Base-by-base conservation (phyloP, 2,329 filamentous ascomycete species). In the Exophiala mesophila region DNA sequence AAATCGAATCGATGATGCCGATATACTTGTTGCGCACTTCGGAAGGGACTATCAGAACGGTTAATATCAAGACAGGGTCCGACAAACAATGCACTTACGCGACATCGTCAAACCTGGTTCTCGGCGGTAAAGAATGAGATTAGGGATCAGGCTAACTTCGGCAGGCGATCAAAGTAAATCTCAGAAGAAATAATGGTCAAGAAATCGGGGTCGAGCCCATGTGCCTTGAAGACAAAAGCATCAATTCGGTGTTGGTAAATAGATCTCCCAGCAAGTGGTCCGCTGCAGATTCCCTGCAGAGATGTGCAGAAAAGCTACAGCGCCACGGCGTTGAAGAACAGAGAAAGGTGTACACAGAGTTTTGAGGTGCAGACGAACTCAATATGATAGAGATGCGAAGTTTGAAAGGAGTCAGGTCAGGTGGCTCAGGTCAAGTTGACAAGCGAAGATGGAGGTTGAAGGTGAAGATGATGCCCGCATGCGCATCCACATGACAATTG, bases 1-100 rank as follows among this genome's bases (percentile, higher is more conserved):
- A 68, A 54, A 83, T 82, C 21, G 68, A 66, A 61, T 83, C 80
- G 54, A 83, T 82, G 59, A 82, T 78, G 55, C 64, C 64, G 32
- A 71, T 67, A 59, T 79, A 79, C 39, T 65, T 65, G 39, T 66
- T 64, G 59, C 69, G 67, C 34, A 67, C 58, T 47, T 74, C 71
- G 24, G 67, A 56, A 24, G 74, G 63, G 47, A 78, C 71, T 74
- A 55, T 36, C n/a, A 16, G 10, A 15, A 31, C 28, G 10, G 42
- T 54, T 24, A 53, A 42, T 33, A 15, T 13, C 13, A 5, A 12
- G 5, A 16, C 29, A 31, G 29, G 5, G 29, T 13, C 5, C 5
- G n/a, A 28, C 24, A 16, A 20, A 9, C 5, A 36, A n/a, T 6
- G 33, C 1, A 50, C 50, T 39, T 28, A 53, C 50, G 41, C 13